A percentile compares a stretch with the other conserved stretches of the same genome.
phyloP scores from a whole-genome alignment of 2,329 filamentous ascomycete genomes.

The Metarhizium album region DNA sequence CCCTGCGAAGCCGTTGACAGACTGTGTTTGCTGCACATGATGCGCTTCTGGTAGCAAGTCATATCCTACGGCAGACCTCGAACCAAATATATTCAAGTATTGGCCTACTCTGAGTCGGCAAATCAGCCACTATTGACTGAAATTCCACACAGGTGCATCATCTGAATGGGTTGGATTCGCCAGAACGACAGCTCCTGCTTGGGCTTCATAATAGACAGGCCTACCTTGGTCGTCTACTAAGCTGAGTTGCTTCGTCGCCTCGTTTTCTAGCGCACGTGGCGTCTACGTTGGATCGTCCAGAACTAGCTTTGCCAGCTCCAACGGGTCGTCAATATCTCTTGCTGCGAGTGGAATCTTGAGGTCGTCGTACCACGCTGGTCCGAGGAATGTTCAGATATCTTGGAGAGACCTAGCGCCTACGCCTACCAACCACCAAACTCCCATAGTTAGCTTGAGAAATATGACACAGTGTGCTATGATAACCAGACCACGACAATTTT shows the following conservation, averaged over 20 bases:
- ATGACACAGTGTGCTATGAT: constrained; percentile 42
- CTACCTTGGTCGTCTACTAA: constrained; percentile 8
- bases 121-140: not conserved
- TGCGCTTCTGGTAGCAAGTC: not conserved
- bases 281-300: constrained; percentile 34
- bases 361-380: constrained; percentile 23
- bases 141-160: constrained; percentile 3
- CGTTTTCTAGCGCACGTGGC: constrained; percentile 4
- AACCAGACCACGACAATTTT: constrained; percentile 35
- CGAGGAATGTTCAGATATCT: constrained; percentile 31
- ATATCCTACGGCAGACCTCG: not conserved
- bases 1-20: not conserved
- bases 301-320: constrained; percentile 30
- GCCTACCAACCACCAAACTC: constrained; percentile 40
- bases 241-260: constrained; percentile 2
- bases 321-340: constrained; percentile 18
- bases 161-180: constrained; percentile 2
- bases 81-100: not conserved
- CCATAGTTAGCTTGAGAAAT: constrained; percentile 33
- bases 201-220: not conserved
- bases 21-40: not conserved
- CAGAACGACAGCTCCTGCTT: not conserved
- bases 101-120: not conserved
- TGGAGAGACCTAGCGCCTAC: constrained; percentile 35
- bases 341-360: constrained; percentile 25